Conservation (phyloP, 2,329 filamentous ascomycete species). For the Pseudogymnoascus sp. region DNA sequence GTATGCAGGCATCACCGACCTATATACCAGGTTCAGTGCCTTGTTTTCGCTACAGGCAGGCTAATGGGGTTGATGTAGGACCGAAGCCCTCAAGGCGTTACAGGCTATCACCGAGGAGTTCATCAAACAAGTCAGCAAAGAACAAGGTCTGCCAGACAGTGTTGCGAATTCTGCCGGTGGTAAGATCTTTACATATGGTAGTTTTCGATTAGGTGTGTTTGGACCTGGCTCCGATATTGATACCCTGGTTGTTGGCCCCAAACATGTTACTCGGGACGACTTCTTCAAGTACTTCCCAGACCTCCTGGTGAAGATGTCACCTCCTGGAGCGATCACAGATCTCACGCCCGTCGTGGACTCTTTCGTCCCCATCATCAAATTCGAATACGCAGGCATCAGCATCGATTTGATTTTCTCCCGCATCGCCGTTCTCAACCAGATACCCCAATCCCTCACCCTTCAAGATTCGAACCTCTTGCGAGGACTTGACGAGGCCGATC, state of each 20-base stretch:
- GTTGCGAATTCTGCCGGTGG: conserved; percentile 78
- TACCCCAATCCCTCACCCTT: conserved; percentile 65
- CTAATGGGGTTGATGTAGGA: conserved; percentile 34
- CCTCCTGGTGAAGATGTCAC: conserved; percentile 66
- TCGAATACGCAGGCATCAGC: conserved; percentile 82
- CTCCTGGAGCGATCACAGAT: conserved; percentile 72
- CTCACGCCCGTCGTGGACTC: conserved; percentile 80
- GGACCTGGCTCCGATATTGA: conserved; percentile 97
- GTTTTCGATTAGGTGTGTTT: conserved; percentile 88
- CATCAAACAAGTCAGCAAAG: conserved; percentile 61
- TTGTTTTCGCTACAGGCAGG: conserved; percentile 8
- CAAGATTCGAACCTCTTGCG: conserved; percentile 78
- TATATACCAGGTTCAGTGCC: background rate
- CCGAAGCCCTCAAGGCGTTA: conserved; percentile 62
- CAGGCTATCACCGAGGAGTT: conserved; percentile 79
- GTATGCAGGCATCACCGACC: conserved; percentile 34
- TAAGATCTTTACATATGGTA: conserved; percentile 93
- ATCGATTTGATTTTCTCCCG: conserved; percentile 90
- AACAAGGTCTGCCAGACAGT: conserved; percentile 56
- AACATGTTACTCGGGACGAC: conserved; percentile 79
- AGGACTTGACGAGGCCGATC: conserved; percentile 76
- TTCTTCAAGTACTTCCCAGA: conserved; percentile 88
- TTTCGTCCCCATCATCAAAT: conserved; percentile 95
- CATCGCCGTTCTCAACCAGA: conserved; percentile 59
- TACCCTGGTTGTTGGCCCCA: conserved; percentile 84